These are phyloP conservation scores for Staphylotrichum longicolle DNA, from an alignment of 495 filamentous ascomycete genomes.

Conservation along the genomic window DNA sequence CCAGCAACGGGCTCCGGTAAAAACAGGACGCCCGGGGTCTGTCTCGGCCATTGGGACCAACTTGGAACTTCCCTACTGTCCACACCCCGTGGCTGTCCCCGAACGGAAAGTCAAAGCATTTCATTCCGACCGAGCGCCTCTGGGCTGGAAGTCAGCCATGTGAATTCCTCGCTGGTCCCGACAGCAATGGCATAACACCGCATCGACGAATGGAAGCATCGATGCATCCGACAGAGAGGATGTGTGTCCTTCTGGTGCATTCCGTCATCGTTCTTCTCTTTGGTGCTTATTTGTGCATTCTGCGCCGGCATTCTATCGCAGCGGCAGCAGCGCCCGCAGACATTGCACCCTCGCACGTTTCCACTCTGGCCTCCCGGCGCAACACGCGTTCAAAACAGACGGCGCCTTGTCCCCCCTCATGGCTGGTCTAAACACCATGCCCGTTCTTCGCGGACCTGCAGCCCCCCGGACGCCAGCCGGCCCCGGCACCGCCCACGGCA, in stretches of 20 bases:
- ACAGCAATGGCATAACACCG: conserved; percentile 24
- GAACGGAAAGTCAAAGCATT: not conserved
- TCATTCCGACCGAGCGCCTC: conserved; percentile 1
- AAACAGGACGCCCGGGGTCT: not conserved
- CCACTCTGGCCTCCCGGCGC: conserved; percentile 4
- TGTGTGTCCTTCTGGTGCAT: not conserved
- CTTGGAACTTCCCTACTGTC: conserved; percentile 8
- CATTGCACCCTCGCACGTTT: conserved; percentile 10
- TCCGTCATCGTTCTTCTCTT: not conserved
- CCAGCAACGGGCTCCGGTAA: conserved; percentile 14
- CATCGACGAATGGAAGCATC: not conserved
- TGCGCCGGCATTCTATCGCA: conserved; percentile 17
- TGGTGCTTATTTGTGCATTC: conserved; percentile 9
- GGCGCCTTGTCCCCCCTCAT: conserved; percentile 18
- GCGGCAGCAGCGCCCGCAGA: conserved; percentile 2
- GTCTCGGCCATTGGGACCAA: not conserved
- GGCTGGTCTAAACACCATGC: conserved; percentile 20
- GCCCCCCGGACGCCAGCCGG: not conserved
- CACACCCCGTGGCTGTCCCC: not conserved
- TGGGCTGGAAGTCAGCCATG: conserved; percentile 1
- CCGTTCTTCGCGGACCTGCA: conserved; percentile 4
- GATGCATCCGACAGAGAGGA: conserved; percentile 5
- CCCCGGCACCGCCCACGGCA: not conserved
- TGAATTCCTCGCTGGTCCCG: conserved; percentile 11
- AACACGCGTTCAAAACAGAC: conserved; percentile 6